Conservation (phyloP, 257 asterid genomes). For the Salvia miltiorrhiza region DNA sequence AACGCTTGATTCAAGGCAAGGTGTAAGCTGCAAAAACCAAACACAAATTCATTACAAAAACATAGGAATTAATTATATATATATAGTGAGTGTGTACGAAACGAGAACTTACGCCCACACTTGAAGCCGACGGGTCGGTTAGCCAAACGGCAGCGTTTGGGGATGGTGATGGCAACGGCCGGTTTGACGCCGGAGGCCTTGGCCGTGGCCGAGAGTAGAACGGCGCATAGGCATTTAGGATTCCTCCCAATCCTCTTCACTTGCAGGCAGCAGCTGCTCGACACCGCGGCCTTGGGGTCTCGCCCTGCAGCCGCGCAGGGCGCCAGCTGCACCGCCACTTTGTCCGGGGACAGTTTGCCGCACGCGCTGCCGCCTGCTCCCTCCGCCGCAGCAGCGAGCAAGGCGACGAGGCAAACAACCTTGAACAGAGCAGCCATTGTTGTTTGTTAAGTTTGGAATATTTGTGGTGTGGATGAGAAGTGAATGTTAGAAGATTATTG, state of each 20-base stretch:
- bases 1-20: conserved; percentile 22
- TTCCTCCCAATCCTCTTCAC: conserved; percentile 38
- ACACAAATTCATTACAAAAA: not conserved
- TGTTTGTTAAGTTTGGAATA: not conserved
- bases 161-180: conserved; percentile 27
- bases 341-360: conserved; percentile 26
- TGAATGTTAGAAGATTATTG: not conserved
- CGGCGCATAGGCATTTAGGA: conserved; percentile 45
- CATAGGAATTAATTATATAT: too few relatives aligned
- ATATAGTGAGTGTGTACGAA: too few relatives aligned
- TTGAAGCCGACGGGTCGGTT: conserved; percentile 36
- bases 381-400: conserved; percentile 13
- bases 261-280: conserved; percentile 35
- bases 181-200: conserved; percentile 33
- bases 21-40: conserved; percentile 25
- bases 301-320: conserved; percentile 37
- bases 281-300: conserved; percentile 26
- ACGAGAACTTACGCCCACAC: conserved; percentile 33
- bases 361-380: conserved; percentile 24
- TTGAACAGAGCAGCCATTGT: conserved; percentile 11
- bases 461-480: not conserved
- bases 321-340: conserved; percentile 35
- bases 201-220: conserved; percentile 32
- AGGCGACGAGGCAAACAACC: conserved; percentile 4
- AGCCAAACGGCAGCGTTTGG: conserved; percentile 34